Conservation (phyloP, 2,329 filamentous ascomycete species). For the Teratosphaeriaceae sp. region DNA sequence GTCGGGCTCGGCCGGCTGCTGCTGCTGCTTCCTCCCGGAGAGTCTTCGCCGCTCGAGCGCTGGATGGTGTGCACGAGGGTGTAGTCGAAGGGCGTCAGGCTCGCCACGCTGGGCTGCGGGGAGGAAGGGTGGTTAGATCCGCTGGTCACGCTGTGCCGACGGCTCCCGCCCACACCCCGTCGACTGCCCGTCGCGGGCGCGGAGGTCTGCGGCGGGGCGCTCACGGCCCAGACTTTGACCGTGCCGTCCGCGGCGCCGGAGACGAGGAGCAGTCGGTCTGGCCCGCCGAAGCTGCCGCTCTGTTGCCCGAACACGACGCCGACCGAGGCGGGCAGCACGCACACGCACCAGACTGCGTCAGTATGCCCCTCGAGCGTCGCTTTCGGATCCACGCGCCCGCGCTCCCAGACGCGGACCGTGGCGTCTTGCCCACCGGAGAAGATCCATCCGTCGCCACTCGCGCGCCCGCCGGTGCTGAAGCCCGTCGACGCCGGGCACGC, state of each 20-base stretch:
- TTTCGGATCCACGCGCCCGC: slow-evolving; percentile 89
- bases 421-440: slow-evolving; percentile 96
- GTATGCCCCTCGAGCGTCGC: slow-evolving; percentile 90
- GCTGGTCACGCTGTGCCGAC: slow-evolving; percentile 88
- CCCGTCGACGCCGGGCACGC: slow-evolving; percentile 82
- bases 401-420: slow-evolving; percentile 91
- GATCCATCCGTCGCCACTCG: slow-evolving; percentile 92
- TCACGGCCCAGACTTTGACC: slow-evolving; percentile 91
- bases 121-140: slow-evolving; percentile 87
- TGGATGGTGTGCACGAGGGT: slow-evolving; percentile 82
- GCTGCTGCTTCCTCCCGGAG: no score
- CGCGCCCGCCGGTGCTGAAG: slow-evolving; percentile 82
- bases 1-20: slow-evolving; percentile 62
- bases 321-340: slow-evolving; percentile 78
- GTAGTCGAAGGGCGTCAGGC: slow-evolving; percentile 78
- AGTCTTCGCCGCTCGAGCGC: slow-evolving; percentile 43
- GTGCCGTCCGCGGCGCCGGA: slow-evolving; percentile 88
- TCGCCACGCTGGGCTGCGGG: slow-evolving; percentile 81
- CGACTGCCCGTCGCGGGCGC: slow-evolving; percentile 70
- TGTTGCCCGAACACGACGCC: slow-evolving; percentile 67
- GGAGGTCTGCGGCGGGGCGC: slow-evolving; percentile 76
- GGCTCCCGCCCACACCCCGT: slow-evolving; percentile 64
- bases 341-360: slow-evolving; percentile 93
- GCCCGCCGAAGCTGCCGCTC: slow-evolving; percentile 63
- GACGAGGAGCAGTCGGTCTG: slow-evolving; percentile 82